Evolutionary conservation across 352 stramenopile species (phyloP), one percentile per base, ranked within the genome.

Genomic region (Globisporangium solare): DNA sequence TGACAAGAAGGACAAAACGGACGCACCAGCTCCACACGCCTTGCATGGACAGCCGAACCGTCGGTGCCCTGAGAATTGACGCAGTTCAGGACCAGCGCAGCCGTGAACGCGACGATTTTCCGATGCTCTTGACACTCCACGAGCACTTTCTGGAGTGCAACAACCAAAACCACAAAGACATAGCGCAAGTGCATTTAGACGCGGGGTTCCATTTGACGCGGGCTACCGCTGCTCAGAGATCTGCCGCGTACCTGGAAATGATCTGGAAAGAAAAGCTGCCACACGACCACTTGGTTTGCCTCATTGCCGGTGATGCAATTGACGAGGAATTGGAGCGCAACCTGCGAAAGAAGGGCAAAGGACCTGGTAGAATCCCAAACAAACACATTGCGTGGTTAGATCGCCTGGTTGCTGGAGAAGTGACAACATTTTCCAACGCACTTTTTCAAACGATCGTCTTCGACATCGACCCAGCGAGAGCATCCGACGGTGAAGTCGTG

Each of bases 121-220:
- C 83, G 83, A 47, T 92, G 66, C 57, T 79, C 60, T 20, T 94
- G 83, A 37, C 78, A 92, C 51, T 94, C 83, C 11, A 92, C 74
- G 22, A 94, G 61, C 5, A 92, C 58, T 92, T 90, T 92, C 83
- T 93, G 12, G 10, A 7, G 10, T 35, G 5, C 27, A 35, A 6
- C 5, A 35, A 8, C 27, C 5, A 10, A 35, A 8, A 11, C 50
- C 13, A 15, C 3, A 21, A 3, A 10, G 6, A 41, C 4, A 47
- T 6, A 11, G 27, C 27, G 7, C 27, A 35, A 35, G 0, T 11
- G 7, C 5, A 35, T 11, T 10, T 6, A 35, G 27, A 35, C 5
- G 27, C 27, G 27, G 7, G n/a, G 7, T 35, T 35, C 5, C 27
- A 35, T 10, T 10, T 35, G 27, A 35, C 0, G 27, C 27, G 6